Evolutionary conservation across 768 basidiomycete genomes (phyloP), one percentile per base, ranked within the genome.

Genomic region (Termitomyces sp.): DNA sequence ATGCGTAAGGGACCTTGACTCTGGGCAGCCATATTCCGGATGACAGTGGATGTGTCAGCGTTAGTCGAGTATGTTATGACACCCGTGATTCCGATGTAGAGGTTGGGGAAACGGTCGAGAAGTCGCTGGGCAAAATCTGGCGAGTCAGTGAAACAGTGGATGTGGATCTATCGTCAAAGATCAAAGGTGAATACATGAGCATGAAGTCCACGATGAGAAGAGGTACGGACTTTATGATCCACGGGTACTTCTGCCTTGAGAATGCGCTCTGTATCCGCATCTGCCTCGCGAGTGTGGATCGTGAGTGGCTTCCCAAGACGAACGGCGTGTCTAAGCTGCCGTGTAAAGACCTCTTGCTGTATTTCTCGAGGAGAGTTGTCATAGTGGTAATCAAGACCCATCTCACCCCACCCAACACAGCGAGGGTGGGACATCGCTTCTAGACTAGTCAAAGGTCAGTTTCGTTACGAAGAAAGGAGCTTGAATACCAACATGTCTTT

Each of bases 331-430:
- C 75, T 74, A 6, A 94, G 79, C 68, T 95, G 92, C 9, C 86
- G 75, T 1, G 71, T 68, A 49, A 95, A 86, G 11, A 92, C 83
- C 0, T 71, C 72, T 53, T 79, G 84, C 64, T 95, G 92, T 1
- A 85, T 63, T 0, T 82, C 78, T 10, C 86, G 82, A 0, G 90
- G 89, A 0, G 90, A 89, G 59, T 84, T 79, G 69, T 90, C 83
- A 68, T 93, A 91, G 68, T 92, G 89, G 63, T 90, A 92, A 59
- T 94, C 92, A 12, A 92, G 79, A 0, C 92, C 91, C 55, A 93
- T 93, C 65, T 95, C 92, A 0, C 92, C 92, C 86, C 88, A 89
- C 3, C 90, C 90, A 7, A 94, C 90, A 64, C 90, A 92, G 11
- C 87, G 83, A 1, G 90, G 88, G 63, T 93, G 91, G 0, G 75